These are phyloP conservation scores for Lecanicillium sp. DNA, from an alignment of 2,329 filamentous ascomycete species.

Conservation along the genomic window DNA sequence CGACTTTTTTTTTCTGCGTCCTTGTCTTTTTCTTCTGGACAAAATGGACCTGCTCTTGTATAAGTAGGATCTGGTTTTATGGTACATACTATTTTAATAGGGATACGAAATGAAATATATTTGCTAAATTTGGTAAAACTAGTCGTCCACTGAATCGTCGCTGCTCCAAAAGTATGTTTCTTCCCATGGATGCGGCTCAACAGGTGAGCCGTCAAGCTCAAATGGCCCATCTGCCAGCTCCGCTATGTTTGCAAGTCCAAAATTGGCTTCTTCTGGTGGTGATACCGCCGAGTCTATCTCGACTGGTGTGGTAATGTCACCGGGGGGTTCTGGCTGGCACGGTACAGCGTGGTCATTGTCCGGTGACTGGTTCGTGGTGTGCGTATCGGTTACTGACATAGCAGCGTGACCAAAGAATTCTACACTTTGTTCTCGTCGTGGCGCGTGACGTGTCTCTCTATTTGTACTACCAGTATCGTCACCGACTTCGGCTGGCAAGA, in stretches of 20 bases:
- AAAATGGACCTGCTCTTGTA: too few species aligned
- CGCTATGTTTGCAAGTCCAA: not conserved
- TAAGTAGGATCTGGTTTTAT: too few species aligned
- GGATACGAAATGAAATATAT: constrained; percentile 3
- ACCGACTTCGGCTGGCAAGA: too few species aligned
- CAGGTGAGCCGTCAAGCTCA: not conserved
- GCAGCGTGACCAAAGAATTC: constrained; percentile 33
- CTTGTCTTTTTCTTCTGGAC: too few species aligned
- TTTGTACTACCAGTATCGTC: too few species aligned
- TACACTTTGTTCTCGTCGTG: not conserved
- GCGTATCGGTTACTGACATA: too few species aligned
- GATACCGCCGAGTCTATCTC: constrained; percentile 39
- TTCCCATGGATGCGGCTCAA: not conserved
- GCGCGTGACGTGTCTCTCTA: too few species aligned
- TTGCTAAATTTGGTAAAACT: not conserved
- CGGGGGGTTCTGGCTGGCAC: constrained; percentile 34
- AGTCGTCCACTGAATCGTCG: not conserved
- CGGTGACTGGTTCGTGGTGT: constrained; percentile 15
- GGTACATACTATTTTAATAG: constrained; percentile 3
- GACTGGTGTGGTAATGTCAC: constrained; percentile 41
- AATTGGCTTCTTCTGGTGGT: not conserved
- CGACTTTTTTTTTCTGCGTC: too few species aligned
- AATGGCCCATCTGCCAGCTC: not conserved
- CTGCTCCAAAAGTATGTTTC: not conserved
- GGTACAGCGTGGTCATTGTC: constrained; percentile 31